Conservation (phyloP, 805 yeast species). For the Clavispora vitiphila region DNA sequence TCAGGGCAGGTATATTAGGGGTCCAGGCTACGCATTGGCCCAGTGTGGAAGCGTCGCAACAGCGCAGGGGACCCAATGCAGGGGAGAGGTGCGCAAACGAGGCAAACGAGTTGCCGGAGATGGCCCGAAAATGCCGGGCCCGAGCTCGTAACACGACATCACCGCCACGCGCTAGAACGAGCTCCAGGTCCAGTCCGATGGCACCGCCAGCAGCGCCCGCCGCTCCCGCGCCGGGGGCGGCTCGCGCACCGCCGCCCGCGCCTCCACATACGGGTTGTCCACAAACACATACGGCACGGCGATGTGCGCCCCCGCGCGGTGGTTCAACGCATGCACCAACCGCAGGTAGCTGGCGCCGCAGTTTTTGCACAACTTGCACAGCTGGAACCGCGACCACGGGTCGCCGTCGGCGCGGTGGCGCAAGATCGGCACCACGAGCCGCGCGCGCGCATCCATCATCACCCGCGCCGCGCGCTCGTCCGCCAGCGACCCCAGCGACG, state of each 20-base stretch:
- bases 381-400: constrained; percentile 8
- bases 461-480: constrained; percentile 9
- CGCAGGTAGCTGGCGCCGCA: constrained; percentile 15
- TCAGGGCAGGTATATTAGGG: too few relatives aligned
- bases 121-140: too few relatives aligned
- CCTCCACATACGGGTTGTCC: constrained; percentile 28
- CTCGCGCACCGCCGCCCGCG: constrained; percentile 1
- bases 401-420: neutral
- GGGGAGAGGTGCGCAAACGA: too few relatives aligned
- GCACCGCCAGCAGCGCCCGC: constrained; percentile 7
- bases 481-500: too few relatives aligned
- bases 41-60: too few relatives aligned
- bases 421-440: constrained; percentile 31
- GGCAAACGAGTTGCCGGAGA: too few relatives aligned
- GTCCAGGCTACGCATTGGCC: too few relatives aligned
- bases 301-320: constrained; percentile 14
- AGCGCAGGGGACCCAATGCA: too few relatives aligned
- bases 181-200: constrained; percentile 49
- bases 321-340: constrained; percentile 26
- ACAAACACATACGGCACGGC: constrained; percentile 21
- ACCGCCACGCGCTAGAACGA: constrained; percentile 37
- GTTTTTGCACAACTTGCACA: constrained; percentile 15
- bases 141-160: too few relatives aligned
- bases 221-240: constrained; percentile 5
- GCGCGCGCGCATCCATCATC: constrained; percentile 18